These are phyloP conservation scores for Acer campestre DNA, from an alignment of 345 rosid species.

Conservation along the genomic window DNA sequence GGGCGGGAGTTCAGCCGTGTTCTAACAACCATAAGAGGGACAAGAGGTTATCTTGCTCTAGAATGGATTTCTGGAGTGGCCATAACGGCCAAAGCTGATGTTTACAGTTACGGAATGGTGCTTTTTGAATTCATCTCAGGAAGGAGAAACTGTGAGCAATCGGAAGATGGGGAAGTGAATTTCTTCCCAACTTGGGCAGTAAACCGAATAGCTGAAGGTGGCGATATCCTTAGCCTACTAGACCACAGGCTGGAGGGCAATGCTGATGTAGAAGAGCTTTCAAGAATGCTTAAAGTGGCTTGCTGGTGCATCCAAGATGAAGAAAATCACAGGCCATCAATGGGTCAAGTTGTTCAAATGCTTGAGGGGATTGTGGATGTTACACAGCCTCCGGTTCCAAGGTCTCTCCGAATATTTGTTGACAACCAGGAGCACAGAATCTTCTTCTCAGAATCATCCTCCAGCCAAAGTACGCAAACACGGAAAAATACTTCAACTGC, in stretches of 20 bases:
- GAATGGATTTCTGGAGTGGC: slow-evolving; percentile 52
- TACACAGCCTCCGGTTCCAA: slow-evolving; percentile 5
- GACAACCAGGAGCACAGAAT: background rate
- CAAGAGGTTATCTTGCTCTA: slow-evolving; percentile 33
- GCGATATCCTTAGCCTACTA: slow-evolving; percentile 31
- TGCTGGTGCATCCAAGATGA: slow-evolving; percentile 18
- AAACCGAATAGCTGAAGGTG: slow-evolving; percentile 26
- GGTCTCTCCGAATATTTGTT: background rate
- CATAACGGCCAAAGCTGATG: slow-evolving; percentile 50
- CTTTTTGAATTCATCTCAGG: slow-evolving; percentile 53
- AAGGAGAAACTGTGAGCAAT: slow-evolving; percentile 39
- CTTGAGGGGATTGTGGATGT: slow-evolving; percentile 15
- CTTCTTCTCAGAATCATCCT: slow-evolving; percentile 52
- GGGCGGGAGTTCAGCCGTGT: slow-evolving; percentile 56
- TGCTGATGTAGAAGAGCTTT: slow-evolving; percentile 39
- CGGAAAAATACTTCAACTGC: slow-evolving; percentile 30
- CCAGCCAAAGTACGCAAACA: slow-evolving; percentile 37
- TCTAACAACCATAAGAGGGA: slow-evolving; percentile 51
- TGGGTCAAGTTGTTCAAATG: slow-evolving; percentile 3
- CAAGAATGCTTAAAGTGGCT: slow-evolving; percentile 21
- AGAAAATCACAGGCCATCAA: slow-evolving; percentile 15
- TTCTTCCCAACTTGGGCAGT: slow-evolving; percentile 49
- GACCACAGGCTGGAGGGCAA: slow-evolving; percentile 33
- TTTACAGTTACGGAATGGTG: slow-evolving; percentile 64
- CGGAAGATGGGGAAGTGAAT: slow-evolving; percentile 25